Evolutionary conservation across 2,329 filamentous ascomycete species (phyloP).

Genomic region (Diaporthe velutina): DNA sequence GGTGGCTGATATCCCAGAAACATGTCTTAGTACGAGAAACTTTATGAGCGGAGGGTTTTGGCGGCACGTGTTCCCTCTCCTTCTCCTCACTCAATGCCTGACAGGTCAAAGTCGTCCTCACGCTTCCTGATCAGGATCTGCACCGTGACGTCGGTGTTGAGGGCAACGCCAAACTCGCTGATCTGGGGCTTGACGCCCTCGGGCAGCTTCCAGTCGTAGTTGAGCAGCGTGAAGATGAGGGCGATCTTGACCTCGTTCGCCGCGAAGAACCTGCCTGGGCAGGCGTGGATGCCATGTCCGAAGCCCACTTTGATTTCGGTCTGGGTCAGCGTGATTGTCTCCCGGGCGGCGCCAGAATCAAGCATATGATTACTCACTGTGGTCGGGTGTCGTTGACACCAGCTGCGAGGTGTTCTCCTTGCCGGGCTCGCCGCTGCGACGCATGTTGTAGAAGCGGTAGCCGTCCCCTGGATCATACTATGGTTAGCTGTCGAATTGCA

Average conservation of each 20-base stretch:
- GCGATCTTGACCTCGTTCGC: constrained; percentile 48
- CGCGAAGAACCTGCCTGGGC: constrained; percentile 52
- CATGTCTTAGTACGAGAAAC: background rate
- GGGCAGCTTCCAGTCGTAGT: constrained; percentile 39
- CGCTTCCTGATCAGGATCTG: background rate
- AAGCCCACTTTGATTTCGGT: no score
- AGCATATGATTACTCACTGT: no score
- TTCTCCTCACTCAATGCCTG: background rate
- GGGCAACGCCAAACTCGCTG: background rate
- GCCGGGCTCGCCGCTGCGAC: constrained; percentile 41
- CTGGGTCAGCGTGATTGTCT: no score
- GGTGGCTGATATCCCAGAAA: background rate
- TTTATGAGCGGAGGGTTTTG: no score
- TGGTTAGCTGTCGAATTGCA: background rate
- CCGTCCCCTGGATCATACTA: background rate
- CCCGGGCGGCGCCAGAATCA: no score
- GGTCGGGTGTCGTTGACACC: constrained; percentile 9
- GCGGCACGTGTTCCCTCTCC: no score
- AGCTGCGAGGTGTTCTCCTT: constrained; percentile 22
- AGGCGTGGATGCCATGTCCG: constrained; percentile 51
- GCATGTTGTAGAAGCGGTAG: constrained; percentile 15
- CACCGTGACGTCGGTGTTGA: background rate
- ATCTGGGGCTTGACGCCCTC: constrained; percentile 33
- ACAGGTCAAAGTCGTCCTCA: constrained; percentile 18
- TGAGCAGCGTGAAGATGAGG: constrained; percentile 17